Evolutionary conservation across 345 rosid species (phyloP).

Genomic region (Eucalyptus pauciflora): DNA sequence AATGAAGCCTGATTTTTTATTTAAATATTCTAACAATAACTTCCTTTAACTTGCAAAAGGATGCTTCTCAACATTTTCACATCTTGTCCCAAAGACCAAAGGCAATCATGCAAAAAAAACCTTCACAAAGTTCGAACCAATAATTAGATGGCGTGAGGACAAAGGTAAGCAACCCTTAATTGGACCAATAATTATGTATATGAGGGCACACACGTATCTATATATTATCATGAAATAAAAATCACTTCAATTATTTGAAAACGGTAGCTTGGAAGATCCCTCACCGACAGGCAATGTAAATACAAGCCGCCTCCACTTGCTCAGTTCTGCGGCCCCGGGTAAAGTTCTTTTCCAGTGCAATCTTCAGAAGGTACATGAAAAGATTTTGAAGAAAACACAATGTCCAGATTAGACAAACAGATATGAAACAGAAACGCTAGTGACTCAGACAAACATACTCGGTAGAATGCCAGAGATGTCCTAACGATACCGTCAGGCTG

Average conservation of each 20-base stretch:
- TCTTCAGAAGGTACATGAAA: slow-evolving; percentile 22
- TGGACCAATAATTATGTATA: neutral
- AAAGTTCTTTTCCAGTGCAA: slow-evolving; percentile 68
- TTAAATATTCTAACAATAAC: neutral
- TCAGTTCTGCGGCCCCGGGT: slow-evolving; percentile 82
- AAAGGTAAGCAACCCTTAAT: neutral
- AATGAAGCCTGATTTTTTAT: too few species aligned
- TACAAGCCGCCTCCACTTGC: slow-evolving; percentile 75
- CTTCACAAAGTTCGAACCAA: neutral
- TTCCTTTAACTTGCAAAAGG: neutral
- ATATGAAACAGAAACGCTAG: neutral
- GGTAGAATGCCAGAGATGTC: slow-evolving; percentile 42
- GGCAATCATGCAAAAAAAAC: neutral
- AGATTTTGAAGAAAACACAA: neutral
- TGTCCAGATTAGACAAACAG: neutral
- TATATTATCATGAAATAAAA: neutral
- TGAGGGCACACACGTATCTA: neutral
- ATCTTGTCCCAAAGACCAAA: neutral
- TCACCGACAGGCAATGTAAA: slow-evolving; percentile 91
- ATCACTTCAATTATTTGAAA: neutral
- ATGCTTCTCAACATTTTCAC: neutral
- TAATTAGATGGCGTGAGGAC: neutral
- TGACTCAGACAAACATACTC: slow-evolving; percentile 27
- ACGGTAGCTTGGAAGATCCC: neutral
- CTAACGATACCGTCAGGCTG: slow-evolving; percentile 40